Percentiles rank a stretch among this genome's conserved stretches.
Conservation (phyloP, 2,329 filamentous ascomycete genomes). For the Aspergillus chevalieri region DNA sequence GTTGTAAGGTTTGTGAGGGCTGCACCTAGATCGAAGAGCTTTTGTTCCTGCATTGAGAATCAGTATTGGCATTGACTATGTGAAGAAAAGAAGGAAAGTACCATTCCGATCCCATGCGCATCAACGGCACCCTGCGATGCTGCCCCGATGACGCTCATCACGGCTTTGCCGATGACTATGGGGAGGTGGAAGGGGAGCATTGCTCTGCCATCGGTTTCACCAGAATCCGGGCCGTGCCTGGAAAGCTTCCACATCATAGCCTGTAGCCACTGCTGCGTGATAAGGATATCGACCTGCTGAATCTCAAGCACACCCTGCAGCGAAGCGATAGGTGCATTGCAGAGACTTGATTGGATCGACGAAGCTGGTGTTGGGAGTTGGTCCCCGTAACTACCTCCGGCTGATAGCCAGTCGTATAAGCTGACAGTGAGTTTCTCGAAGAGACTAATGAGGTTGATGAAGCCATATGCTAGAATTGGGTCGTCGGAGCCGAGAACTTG, state of each 20-base stretch:
- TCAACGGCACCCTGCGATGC: conserved; percentile 72
- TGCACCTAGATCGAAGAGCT: conserved; percentile 30
- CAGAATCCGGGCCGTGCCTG: conserved; percentile 48
- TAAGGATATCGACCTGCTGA: conserved; percentile 62
- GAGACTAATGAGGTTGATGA: conserved; percentile 35
- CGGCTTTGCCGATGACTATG: conserved; percentile 56
- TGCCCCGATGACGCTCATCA: conserved; percentile 62
- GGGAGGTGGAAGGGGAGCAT: conserved; percentile 61
- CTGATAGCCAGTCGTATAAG: conserved; percentile 35
- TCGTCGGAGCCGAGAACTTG: conserved; percentile 57
- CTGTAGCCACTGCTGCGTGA: conserved; percentile 66
- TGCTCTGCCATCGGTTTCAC: background rate
- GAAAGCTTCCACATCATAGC: conserved; percentile 68
- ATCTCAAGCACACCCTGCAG: conserved; percentile 55
- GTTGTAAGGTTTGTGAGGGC: conserved; percentile 32
- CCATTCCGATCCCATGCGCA: conserved; percentile 67
- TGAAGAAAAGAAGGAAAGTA: conserved; percentile 25
- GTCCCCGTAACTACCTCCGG: conserved; percentile 26
- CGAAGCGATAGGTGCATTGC: conserved; percentile 44
- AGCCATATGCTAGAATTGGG: conserved; percentile 35
- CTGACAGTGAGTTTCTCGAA: conserved; percentile 34
- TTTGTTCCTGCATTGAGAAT: conserved; percentile 28
- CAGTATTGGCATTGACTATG: background rate
- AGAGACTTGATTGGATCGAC: conserved; percentile 48
- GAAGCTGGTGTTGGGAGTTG: conserved; percentile 25